These are phyloP conservation scores for Cicer yamashitae DNA, from an alignment of 306 rosid genomes.

Conservation along the genomic window DNA sequence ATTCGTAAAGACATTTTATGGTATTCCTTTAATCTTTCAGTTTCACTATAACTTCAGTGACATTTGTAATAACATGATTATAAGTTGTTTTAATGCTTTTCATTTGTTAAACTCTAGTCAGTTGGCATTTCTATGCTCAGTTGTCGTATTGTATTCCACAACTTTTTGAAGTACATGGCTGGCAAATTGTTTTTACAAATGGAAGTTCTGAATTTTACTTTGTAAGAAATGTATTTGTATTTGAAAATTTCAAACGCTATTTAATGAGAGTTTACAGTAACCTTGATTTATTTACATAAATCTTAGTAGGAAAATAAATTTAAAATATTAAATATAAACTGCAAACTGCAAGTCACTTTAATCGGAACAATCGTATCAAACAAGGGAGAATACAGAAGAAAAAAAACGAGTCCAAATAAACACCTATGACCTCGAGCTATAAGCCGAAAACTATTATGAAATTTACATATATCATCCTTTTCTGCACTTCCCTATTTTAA, in stretches of 20 bases:
- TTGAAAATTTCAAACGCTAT: background rate
- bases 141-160: background rate
- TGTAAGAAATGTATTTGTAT: background rate
- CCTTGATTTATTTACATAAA: no score
- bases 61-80: slow-evolving; percentile 32
- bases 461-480: no score
- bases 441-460: background rate
- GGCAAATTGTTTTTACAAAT: background rate
- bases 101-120: background rate
- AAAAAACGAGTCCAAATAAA: background rate
- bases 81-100: slow-evolving; percentile 28
- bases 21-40: slow-evolving; percentile 4
- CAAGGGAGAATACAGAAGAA: background rate
- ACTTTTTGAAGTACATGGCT: slow-evolving; percentile 10
- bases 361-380: background rate
- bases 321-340: background rate
- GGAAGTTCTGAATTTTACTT: slow-evolving; percentile 26
- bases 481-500: background rate
- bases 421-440: background rate
- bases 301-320: background rate
- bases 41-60: slow-evolving; percentile 5
- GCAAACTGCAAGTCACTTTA: background rate
- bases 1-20: slow-evolving; percentile 12
- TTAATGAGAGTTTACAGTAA: no score
- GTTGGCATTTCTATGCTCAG: slow-evolving; percentile 2